Evolutionary conservation across 164 flowering plant genomes (phyloP).

Genomic region (Macadamia integrifolia): DNA sequence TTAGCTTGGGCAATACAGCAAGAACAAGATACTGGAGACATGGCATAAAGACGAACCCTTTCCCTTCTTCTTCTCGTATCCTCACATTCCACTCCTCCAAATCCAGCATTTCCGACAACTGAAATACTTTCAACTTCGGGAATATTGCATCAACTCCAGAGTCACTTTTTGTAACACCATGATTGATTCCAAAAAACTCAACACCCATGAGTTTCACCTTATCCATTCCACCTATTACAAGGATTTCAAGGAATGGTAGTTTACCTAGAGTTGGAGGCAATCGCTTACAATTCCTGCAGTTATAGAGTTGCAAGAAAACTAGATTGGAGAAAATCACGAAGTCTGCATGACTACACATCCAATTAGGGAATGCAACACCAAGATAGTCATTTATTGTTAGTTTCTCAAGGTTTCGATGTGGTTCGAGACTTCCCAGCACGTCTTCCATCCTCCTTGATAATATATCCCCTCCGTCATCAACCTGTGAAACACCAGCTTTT

Average conservation of each 20-base stretch:
- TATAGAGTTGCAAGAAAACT: too few species aligned
- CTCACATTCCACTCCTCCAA: neutral
- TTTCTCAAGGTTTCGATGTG: too few species aligned
- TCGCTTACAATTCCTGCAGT: too few species aligned
- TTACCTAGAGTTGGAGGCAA: slow-evolving; percentile 1
- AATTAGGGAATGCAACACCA: neutral
- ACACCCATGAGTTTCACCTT: neutral
- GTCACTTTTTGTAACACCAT: neutral
- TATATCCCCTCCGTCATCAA: too few species aligned
- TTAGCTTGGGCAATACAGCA: too few species aligned
- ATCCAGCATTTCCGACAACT: neutral
- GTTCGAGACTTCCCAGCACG: slow-evolving; percentile 3
- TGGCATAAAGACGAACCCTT: neutral
- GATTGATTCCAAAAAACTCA: slow-evolving; percentile 1
- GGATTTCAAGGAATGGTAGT: too few species aligned
- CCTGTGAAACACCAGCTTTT: too few species aligned
- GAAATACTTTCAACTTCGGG: neutral
- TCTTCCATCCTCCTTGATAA: neutral
- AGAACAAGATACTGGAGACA: too few species aligned
- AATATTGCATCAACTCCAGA: neutral
- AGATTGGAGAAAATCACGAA: neutral
- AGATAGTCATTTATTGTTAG: neutral
- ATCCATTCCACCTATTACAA: too few species aligned
- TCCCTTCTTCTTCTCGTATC: neutral
- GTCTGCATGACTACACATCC: neutral